These are phyloP conservation scores for Copromyces sp. DNA, from an alignment of 495 filamentous ascomycete species.

Conservation along the genomic window DNA sequence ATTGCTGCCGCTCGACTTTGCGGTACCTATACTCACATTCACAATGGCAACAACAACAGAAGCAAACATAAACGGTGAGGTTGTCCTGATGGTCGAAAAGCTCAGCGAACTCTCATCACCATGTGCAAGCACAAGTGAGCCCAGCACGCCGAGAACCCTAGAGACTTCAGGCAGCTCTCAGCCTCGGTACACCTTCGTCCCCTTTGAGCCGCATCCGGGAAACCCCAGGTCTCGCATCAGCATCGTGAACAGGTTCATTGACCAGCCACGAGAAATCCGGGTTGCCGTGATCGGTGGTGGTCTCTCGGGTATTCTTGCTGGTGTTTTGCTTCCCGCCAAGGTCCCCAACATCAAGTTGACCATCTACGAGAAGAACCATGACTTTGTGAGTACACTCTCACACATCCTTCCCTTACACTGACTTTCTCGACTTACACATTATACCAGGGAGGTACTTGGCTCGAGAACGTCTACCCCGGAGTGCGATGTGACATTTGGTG, in stretches of 20 bases:
- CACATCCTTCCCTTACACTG: background rate
- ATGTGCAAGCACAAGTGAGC: background rate
- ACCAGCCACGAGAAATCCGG: slow-evolving; percentile 44
- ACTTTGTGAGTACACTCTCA: slow-evolving; percentile 30
- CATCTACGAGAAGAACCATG: slow-evolving; percentile 66
- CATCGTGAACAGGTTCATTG: slow-evolving; percentile 42
- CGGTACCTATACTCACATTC: background rate
- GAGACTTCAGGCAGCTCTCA: background rate
- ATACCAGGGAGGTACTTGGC: slow-evolving; percentile 54
- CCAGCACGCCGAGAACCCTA: background rate
- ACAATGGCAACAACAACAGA: background rate
- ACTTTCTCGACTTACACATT: slow-evolving; percentile 1
- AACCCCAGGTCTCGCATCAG: slow-evolving; percentile 18
- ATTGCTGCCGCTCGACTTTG: background rate
- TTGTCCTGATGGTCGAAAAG: background rate
- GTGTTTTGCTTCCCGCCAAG: slow-evolving; percentile 48
- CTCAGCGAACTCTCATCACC: background rate
- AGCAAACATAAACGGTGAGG: background rate
- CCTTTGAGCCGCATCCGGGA: slow-evolving; percentile 2
- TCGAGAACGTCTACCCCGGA: slow-evolving; percentile 61
- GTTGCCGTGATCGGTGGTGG: slow-evolving; percentile 60
- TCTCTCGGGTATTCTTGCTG: slow-evolving; percentile 51
- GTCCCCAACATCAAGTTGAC: slow-evolving; percentile 47
- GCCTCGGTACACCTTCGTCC: background rate
- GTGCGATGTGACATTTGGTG: slow-evolving; percentile 53